Evolutionary conservation across 2,329 filamentous ascomycete species (phyloP).

Genomic region (Eurotiales sp.): DNA sequence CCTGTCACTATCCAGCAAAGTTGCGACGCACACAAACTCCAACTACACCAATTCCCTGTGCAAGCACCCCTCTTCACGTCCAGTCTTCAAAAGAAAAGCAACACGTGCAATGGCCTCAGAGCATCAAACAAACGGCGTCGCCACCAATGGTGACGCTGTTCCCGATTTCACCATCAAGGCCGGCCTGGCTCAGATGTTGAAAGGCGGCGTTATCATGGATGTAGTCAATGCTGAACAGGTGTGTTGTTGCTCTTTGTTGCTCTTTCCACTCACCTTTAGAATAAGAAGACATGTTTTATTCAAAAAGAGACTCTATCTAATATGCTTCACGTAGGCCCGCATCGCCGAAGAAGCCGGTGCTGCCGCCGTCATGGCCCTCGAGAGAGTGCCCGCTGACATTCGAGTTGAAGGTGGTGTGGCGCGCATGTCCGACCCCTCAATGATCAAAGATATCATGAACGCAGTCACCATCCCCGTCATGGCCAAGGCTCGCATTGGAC

Average conservation of each 20-base stretch:
- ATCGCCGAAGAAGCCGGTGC: constrained; percentile 97
- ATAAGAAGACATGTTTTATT: no score
- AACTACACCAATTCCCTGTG: background rate
- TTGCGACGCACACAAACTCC: background rate
- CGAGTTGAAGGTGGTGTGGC: constrained; percentile 87
- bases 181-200: constrained; percentile 94
- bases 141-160: constrained; percentile 33
- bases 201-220: constrained; percentile 99
- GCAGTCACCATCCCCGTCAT: constrained; percentile 97
- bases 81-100: background rate
- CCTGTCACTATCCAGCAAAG: background rate
- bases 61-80: background rate
- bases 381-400: constrained; percentile 96
- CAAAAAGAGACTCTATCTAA: constrained; percentile 7
- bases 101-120: constrained; percentile 31
- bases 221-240: constrained; percentile 86
- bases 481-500: constrained; percentile 96
- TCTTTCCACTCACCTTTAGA: no score
- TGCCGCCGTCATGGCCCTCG: constrained; percentile 95
- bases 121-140: constrained; percentile 26
- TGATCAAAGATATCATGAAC: constrained; percentile 94
- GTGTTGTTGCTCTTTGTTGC: no score
- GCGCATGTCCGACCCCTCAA: constrained; percentile 90
- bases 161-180: constrained; percentile 82
- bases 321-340: constrained; percentile 62